Conservation (phyloP, 2,329 filamentous ascomycete genomes). For the Exophiala sp. region DNA sequence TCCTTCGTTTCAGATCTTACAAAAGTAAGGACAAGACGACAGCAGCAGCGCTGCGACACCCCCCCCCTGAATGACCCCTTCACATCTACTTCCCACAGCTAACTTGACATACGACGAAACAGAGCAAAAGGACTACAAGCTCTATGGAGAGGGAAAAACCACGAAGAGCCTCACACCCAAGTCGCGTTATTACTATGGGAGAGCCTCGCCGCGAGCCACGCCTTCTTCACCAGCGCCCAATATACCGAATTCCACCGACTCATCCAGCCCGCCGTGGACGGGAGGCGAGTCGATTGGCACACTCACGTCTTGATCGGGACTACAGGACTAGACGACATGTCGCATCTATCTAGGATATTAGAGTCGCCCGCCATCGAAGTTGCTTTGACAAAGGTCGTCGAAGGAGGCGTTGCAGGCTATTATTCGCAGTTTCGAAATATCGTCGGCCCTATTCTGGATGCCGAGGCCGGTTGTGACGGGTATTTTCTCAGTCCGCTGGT, state of each 20-base stretch:
- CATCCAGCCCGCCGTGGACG: background rate
- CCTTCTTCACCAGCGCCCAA: background rate
- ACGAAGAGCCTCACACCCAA: no score
- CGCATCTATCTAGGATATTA: background rate
- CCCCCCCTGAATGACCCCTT: no score
- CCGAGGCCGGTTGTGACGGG: conserved; percentile 5
- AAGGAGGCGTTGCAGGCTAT: background rate
- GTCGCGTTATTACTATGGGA: background rate
- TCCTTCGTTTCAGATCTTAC: no score
- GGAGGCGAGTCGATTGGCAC: background rate
- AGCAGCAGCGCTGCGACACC: no score
- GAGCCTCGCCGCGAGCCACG: background rate
- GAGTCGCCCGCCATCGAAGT: background rate
- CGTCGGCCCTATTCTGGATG: background rate
- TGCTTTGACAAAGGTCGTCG: background rate
- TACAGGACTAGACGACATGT: no score
- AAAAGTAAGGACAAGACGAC: no score
- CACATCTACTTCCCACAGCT: no score
- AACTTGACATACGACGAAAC: no score
- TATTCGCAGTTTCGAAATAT: background rate
- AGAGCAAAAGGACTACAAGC: no score
- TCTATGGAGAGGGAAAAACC: no score
- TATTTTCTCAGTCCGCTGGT: conserved; percentile 2
- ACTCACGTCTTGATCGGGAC: background rate
- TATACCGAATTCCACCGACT: background rate